Base-by-base conservation (phyloP, 2,329 filamentous ascomycete species). In the Plectosphaerella plurivora region DNA sequence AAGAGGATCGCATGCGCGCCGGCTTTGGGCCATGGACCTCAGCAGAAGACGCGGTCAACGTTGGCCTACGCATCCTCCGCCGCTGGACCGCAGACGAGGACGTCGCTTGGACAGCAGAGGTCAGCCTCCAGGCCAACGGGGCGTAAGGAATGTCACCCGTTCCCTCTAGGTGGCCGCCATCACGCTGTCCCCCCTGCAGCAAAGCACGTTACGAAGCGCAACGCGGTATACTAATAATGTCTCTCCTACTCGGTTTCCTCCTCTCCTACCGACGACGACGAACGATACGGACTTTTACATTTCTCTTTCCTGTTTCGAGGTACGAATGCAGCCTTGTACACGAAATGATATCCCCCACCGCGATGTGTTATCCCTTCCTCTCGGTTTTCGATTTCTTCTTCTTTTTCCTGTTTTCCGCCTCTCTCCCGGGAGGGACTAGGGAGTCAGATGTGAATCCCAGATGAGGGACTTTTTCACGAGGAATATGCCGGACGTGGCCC, bases 91-190 rank as follows among this genome's bases (percentile, higher is more conserved):
- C 68, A 9, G 68, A 71, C 3, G 74, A 79, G 53, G 62, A 63
- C 5, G 69, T 78, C n/a, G 63, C 69, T 16, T 81, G 77, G 77
- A 60, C 61, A n/a, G 68, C 73, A 1, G 67, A 72, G 57, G 61
- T 73, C 24, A 56, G 44, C 33, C 47, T 53, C 9, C 48, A 50
- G 48, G 22, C 37, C 9, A 50, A 50, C 25, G 48, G 48, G 39
- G 11, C 24, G 15, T 50, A 41, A 8, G 28, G 28, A 33, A 33
- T 33, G 7, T 33, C 28, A 9, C 28, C 11, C 28, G 28, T 12
- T 33, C 3, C 28, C 28, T 33, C 4, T 33, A 33, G 28, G 28
- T 5, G 22, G 22, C 22, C 22, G 22, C 22, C 22, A 22, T 22
- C 22, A 22, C 22, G 5, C 22, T 22, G 3, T 18, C 39, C 14